Evolutionary conservation across 805 yeast genomes (phyloP).

Genomic region (Wickerhamomyces strasburgensis): DNA sequence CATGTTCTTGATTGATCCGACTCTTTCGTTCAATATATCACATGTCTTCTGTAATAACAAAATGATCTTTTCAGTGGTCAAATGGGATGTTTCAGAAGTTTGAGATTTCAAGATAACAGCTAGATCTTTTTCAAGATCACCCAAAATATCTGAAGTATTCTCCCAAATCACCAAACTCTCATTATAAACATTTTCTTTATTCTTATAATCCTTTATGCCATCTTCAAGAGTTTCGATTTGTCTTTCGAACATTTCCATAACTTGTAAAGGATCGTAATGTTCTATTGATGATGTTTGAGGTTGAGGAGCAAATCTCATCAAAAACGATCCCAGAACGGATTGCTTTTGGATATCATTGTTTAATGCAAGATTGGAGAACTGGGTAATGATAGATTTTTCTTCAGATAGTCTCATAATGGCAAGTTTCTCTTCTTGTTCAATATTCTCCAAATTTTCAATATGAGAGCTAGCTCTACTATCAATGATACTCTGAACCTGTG

Average conservation of each 20-base stretch:
- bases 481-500: constrained; percentile 40
- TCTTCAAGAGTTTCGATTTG: constrained; percentile 20
- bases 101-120: constrained; percentile 15
- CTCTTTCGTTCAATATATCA: constrained; percentile 9
- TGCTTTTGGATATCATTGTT: background rate
- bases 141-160: constrained; percentile 14
- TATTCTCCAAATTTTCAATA: constrained; percentile 33
- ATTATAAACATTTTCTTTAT: constrained; percentile 10
- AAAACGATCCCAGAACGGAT: constrained; percentile 13
- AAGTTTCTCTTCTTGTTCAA: constrained; percentile 35
- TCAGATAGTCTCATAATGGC: constrained; percentile 29
- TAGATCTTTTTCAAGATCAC: constrained; percentile 17
- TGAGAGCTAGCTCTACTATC: constrained; percentile 43
- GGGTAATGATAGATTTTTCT: constrained; percentile 19
- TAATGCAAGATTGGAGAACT: constrained; percentile 1
- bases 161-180: constrained; percentile 22
- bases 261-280: constrained; percentile 6
- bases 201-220: constrained; percentile 4
- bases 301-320: constrained; percentile 13
- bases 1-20: constrained; percentile 6
- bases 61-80: constrained; percentile 10
- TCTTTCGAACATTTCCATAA: constrained; percentile 18
- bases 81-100: constrained; percentile 1
- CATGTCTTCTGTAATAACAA: constrained; percentile 3
- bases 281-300: constrained; percentile 5